A percentile compares a stretch with the other conserved stretches of the same genome.
Evolutionary conservation across 1,284 basidiomycete species (phyloP).

Genomic region (Irpex sp.): DNA sequence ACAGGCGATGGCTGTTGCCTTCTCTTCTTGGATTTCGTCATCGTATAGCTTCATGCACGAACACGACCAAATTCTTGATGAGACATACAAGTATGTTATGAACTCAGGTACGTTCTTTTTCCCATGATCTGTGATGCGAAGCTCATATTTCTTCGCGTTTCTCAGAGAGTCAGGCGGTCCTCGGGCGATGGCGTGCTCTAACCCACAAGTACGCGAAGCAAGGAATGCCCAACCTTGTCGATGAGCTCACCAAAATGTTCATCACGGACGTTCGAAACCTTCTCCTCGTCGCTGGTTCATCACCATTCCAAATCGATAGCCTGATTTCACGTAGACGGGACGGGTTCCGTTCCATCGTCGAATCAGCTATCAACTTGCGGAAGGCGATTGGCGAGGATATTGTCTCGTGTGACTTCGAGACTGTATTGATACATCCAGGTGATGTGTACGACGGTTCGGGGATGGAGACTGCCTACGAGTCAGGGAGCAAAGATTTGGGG

Average conservation of each 20-base stretch:
- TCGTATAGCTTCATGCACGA: constrained; percentile 17
- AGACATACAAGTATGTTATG: constrained; percentile 17
- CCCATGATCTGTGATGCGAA: background rate
- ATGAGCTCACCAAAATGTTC: constrained; percentile 16
- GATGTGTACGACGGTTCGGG: constrained; percentile 10
- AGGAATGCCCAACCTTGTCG: constrained; percentile 15
- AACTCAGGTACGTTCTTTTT: constrained; percentile 10
- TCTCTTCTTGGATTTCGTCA: constrained; percentile 16
- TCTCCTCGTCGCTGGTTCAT: constrained; percentile 13
- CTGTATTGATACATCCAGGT: constrained; percentile 14
- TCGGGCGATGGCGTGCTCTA: constrained; percentile 13
- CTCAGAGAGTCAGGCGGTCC: constrained; percentile 11
- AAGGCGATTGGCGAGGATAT: constrained; percentile 15
- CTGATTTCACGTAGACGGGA: constrained; percentile 11
- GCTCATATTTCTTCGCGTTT: background rate
- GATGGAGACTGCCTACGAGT: constrained; percentile 11
- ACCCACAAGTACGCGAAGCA: constrained; percentile 16
- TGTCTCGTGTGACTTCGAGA: constrained; percentile 16
- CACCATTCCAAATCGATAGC: constrained; percentile 10
- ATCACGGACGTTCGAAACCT: constrained; percentile 14
- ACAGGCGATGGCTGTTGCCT: constrained; percentile 14
- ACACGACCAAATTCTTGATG: constrained; percentile 15
- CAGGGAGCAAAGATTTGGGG: background rate
- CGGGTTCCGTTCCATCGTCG: constrained; percentile 12
- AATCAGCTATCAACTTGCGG: constrained; percentile 12